Conservation (phyloP, 2,329 filamentous ascomycete genomes). For the Aspergillus sp. region DNA sequence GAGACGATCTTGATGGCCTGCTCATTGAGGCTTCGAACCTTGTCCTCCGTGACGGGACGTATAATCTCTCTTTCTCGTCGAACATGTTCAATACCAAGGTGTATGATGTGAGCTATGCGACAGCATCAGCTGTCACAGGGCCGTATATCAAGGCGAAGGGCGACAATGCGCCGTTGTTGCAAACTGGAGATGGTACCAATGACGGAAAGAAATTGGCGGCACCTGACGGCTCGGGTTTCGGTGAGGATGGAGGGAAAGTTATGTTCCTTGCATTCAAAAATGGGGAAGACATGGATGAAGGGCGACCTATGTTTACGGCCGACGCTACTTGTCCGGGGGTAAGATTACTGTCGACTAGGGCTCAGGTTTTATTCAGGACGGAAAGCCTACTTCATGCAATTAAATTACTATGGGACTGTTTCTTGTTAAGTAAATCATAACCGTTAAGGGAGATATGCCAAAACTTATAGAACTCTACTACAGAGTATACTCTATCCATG, state of each 20-base stretch:
- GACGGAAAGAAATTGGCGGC: constrained; percentile 19
- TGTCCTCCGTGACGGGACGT: constrained; percentile 36
- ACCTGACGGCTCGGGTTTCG: constrained; percentile 23
- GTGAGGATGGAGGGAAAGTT: constrained; percentile 23
- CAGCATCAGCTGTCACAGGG: constrained; percentile 31
- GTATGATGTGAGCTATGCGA: constrained; percentile 56
- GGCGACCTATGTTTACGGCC: constrained; percentile 25
- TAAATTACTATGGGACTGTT: too few relatives aligned
- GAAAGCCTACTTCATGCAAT: too few relatives aligned
- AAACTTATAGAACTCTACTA: too few relatives aligned
- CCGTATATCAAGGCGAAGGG: constrained; percentile 29
- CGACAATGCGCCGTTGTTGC: constrained; percentile 20
- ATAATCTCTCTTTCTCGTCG: constrained; percentile 56
- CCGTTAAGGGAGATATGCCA: too few relatives aligned
- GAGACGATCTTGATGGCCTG: constrained; percentile 55
- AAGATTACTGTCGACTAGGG: constrained; percentile 11
- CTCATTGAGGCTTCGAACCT: constrained; percentile 55
- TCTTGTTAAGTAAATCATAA: too few relatives aligned
- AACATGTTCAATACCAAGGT: constrained; percentile 48
- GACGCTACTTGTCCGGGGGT: constrained; percentile 15
- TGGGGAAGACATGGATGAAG: constrained; percentile 5
- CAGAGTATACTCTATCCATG: too few relatives aligned
- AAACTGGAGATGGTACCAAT: constrained; percentile 23
- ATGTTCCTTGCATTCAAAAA: constrained; percentile 26
- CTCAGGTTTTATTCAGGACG: neutral